Evolutionary conservation across 495 filamentous ascomycete genomes (phyloP).

Genomic region (Ascodesmis nigricans): DNA sequence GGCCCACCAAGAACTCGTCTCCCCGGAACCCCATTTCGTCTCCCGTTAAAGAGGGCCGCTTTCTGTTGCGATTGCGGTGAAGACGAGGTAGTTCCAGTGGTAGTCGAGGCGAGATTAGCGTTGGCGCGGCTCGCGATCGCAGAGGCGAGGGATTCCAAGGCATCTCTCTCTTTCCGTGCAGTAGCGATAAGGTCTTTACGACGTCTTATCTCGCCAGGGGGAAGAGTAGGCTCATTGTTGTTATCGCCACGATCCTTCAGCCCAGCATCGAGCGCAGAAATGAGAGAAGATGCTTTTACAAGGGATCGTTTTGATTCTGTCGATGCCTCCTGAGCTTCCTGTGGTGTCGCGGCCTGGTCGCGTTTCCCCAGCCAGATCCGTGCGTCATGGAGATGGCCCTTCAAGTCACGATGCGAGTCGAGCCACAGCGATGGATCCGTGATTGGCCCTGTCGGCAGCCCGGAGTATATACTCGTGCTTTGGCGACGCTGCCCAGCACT

Average conservation of each 20-base stretch:
- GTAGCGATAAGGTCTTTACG: conserved; percentile 56
- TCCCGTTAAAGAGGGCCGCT: conserved; percentile 28
- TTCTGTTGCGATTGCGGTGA: no score
- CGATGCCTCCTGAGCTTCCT: conserved; percentile 53
- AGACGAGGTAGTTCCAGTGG: conserved; percentile 28
- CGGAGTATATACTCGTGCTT: conserved; percentile 28
- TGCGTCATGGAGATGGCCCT: conserved; percentile 60
- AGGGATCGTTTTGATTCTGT: conserved; percentile 63
- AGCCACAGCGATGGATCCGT: conserved; percentile 69
- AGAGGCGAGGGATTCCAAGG: conserved; percentile 57
- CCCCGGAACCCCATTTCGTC: conserved; percentile 17
- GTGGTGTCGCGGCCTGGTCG: conserved; percentile 47
- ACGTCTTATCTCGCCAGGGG: conserved; percentile 71
- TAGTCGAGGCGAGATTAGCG: conserved; percentile 21
- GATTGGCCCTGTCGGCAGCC: conserved; percentile 30
- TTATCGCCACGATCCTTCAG: conserved; percentile 28
- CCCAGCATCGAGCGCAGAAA: conserved; percentile 47
- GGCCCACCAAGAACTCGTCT: conserved; percentile 59
- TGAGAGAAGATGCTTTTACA: conserved; percentile 46
- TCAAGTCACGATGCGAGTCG: conserved; percentile 66
- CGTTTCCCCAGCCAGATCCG: conserved; percentile 48
- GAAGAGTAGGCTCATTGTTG: conserved; percentile 29
- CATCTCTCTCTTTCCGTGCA: conserved; percentile 65
- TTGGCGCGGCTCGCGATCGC: conserved; percentile 27
- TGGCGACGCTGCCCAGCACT: conserved; percentile 18